phyloP scores from a whole-genome alignment of 202 grass and related monocot species.

The Sporobolus alterniflorus region DNA sequence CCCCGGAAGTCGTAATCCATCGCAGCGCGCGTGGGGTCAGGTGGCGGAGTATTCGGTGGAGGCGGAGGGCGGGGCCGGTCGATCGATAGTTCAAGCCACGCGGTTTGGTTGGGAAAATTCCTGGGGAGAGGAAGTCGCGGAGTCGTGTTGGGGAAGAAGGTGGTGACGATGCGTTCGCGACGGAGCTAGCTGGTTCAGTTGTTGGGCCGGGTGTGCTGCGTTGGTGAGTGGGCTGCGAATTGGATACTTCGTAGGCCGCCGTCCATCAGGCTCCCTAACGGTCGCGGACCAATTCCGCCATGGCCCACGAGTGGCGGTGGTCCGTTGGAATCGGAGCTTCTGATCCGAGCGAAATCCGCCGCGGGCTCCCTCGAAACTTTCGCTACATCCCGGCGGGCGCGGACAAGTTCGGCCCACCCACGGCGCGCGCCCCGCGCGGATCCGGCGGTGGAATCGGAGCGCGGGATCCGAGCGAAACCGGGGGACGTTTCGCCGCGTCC shows the following conservation, averaged over 20 bases:
- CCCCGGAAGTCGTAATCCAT: slow-evolving; percentile 72
- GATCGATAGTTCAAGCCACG: slow-evolving; percentile 10
- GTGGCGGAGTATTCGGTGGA: neutral
- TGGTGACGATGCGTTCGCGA: neutral
- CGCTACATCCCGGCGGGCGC: too few relatives aligned
- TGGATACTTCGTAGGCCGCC: too few relatives aligned
- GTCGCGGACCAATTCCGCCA: too few relatives aligned
- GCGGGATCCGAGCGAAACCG: neutral
- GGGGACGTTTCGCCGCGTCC: neutral
- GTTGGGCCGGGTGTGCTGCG: too few relatives aligned
- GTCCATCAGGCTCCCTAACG: too few relatives aligned
- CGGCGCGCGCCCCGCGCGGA: neutral
- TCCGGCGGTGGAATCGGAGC: neutral
- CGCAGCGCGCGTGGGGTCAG: neutral
- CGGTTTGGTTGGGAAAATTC: slow-evolving; percentile 1
- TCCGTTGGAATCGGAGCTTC: too few relatives aligned
- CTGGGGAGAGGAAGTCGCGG: neutral
- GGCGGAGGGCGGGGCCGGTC: neutral
- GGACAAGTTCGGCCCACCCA: too few relatives aligned
- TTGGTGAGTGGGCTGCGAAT: too few relatives aligned
- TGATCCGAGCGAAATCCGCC: too few relatives aligned
- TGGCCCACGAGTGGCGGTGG: too few relatives aligned
- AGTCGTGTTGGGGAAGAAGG: neutral
- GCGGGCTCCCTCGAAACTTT: too few relatives aligned
- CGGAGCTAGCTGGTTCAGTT: neutral